A percentile compares a stretch with the other conserved stretches of the same genome.
Evolutionary conservation across 768 basidiomycete species (phyloP).

Genomic region (Serendipita sp.): DNA sequence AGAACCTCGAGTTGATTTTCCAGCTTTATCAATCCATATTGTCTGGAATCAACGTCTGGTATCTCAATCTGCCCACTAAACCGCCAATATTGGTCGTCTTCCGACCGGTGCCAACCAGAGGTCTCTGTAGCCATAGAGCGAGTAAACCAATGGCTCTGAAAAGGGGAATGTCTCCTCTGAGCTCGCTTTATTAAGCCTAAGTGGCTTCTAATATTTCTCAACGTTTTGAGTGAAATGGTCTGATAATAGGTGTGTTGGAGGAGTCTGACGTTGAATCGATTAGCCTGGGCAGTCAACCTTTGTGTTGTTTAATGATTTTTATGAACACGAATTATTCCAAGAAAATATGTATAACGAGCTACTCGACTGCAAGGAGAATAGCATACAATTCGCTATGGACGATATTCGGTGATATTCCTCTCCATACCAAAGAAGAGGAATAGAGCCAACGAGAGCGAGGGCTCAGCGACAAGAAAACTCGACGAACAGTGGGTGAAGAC

Average conservation of each 20-base stretch:
- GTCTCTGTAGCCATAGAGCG: neutral
- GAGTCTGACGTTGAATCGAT: neutral
- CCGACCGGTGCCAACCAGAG: no score
- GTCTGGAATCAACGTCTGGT: constrained; percentile 16
- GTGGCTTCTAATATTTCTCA: neutral
- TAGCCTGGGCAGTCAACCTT: neutral
- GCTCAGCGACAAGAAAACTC: no score
- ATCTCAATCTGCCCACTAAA: neutral
- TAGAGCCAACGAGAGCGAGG: no score
- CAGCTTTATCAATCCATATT: constrained; percentile 22
- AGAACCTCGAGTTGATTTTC: constrained; percentile 26
- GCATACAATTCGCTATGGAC: no score
- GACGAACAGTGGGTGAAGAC: no score
- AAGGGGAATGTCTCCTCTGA: neutral
- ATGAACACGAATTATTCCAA: no score
- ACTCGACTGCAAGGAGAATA: no score
- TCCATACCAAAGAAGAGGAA: no score
- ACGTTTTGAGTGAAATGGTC: neutral
- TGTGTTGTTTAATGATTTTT: neutral
- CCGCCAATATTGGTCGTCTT: neutral
- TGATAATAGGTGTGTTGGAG: neutral
- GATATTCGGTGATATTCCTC: no score
- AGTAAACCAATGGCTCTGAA: neutral
- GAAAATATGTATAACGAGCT: no score
- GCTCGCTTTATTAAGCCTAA: neutral